Conservation (phyloP, 345 rosid genomes). For the Corymbia maculata region DNA sequence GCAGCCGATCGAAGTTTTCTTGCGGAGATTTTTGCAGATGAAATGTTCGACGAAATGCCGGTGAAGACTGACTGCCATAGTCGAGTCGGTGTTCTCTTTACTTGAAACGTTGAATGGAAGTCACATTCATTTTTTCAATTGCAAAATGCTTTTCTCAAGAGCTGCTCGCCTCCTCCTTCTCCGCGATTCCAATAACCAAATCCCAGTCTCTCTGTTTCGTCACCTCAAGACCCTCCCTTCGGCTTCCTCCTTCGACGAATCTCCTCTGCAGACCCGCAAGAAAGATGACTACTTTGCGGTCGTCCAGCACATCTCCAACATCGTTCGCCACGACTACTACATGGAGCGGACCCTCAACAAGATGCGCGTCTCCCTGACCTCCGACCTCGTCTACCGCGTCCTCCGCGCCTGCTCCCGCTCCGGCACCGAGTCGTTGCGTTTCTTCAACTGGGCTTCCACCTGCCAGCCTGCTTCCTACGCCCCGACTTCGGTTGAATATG, state of each 20-base stretch:
- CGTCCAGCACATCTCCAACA: constrained; percentile 74
- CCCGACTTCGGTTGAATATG: constrained; percentile 64
- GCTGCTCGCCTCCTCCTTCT: background rate
- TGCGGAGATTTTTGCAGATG: background rate
- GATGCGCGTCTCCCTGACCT: constrained; percentile 35
- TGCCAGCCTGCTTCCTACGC: constrained; percentile 24
- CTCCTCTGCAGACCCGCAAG: background rate
- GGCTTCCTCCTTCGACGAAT: background rate
- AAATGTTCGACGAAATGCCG: background rate
- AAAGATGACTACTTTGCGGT: constrained; percentile 73
- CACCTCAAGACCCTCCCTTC: background rate
- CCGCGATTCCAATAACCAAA: background rate
- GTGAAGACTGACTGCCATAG: background rate
- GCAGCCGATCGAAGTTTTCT: background rate
- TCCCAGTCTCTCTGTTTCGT: background rate
- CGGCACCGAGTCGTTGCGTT: constrained; percentile 63
- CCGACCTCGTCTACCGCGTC: constrained; percentile 79
- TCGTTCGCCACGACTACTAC: constrained; percentile 68
- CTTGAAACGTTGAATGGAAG: background rate
- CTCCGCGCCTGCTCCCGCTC: constrained; percentile 68
- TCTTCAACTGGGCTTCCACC: constrained; percentile 82
- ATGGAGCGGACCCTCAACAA: constrained; percentile 70
- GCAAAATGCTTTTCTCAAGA: background rate
- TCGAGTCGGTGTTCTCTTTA: background rate
- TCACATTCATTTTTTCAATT: background rate